Percentiles rank a stretch among this genome's conserved stretches.
phyloP scores from a whole-genome alignment of 495 filamentous ascomycete genomes.

The Choiromyces venosus region DNA sequence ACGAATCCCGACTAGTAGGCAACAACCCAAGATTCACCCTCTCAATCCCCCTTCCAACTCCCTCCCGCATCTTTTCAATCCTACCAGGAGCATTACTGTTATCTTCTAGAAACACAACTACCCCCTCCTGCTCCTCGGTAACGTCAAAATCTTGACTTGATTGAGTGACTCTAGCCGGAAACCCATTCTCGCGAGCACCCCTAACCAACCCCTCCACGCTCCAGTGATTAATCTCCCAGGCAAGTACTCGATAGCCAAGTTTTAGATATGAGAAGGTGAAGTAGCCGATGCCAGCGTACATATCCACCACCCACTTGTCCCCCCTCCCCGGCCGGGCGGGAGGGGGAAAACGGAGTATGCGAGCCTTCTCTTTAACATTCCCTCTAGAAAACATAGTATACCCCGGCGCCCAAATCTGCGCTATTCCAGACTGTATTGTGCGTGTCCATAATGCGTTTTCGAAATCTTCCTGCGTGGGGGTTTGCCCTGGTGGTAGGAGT shows the following conservation, averaged over 20 bases:
- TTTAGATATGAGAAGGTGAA: conserved; percentile 75
- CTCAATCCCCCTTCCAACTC: conserved; percentile 38
- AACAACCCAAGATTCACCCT: conserved; percentile 83
- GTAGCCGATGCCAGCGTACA: conserved; percentile 91
- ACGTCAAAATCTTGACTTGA: conserved; percentile 36
- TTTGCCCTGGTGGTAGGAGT: not conserved
- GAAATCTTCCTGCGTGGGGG: conserved; percentile 48
- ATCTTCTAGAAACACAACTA: conserved; percentile 66
- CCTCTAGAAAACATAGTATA: conserved; percentile 91
- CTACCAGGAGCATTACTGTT: conserved; percentile 55
- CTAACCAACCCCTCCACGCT: conserved; percentile 72
- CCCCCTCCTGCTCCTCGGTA: conserved; percentile 38
- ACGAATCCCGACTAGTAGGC: conserved; percentile 61
- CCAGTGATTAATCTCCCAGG: conserved; percentile 88
- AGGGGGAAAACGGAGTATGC: conserved; percentile 51
- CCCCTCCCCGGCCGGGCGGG: conserved; percentile 33
- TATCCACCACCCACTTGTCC: conserved; percentile 60
- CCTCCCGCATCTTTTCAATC: conserved; percentile 43
- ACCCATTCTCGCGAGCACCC: conserved; percentile 64
- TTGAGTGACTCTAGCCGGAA: conserved; percentile 52
- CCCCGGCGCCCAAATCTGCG: conserved; percentile 78
- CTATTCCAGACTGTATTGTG: conserved; percentile 68
- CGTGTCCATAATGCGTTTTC: conserved; percentile 66
- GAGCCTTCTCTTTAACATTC: conserved; percentile 81
- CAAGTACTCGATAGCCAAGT: conserved; percentile 68